These are phyloP conservation scores for Immersiella caudata DNA, from an alignment of 495 filamentous ascomycete species.

Conservation along the genomic window DNA sequence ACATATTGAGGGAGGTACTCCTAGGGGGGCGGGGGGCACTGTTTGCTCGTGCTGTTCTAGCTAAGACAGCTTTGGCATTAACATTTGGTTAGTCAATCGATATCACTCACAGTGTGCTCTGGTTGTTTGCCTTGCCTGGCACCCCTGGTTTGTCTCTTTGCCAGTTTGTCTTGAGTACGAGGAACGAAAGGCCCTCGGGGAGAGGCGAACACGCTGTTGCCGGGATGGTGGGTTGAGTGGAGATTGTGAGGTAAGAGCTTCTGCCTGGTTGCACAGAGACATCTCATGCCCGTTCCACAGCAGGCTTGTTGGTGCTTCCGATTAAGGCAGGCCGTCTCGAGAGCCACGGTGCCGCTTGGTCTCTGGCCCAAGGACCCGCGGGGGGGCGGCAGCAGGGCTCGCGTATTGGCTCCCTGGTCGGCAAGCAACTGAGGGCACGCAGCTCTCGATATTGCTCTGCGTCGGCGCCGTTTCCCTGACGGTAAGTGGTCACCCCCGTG, in stretches of 20 bases:
- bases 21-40: neutral
- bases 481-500: neutral
- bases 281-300: constrained; percentile 18
- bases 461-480: neutral
- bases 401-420: constrained; percentile 12
- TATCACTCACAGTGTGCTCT: neutral
- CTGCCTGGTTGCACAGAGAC: constrained; percentile 23
- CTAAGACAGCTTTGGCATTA: neutral
- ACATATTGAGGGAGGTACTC: neutral
- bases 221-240: constrained; percentile 7
- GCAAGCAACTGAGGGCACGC: constrained; percentile 1
- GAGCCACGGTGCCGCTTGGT: neutral
- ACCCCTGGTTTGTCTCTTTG: neutral
- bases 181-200: neutral
- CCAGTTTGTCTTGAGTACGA: neutral
- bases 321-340: constrained; percentile 26
- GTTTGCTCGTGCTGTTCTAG: neutral
- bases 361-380: too few relatives aligned
- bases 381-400: neutral
- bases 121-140: neutral
- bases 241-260: constrained; percentile 16
- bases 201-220: constrained; percentile 1
- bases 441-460: constrained; percentile 15
- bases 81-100: constrained; percentile 17
- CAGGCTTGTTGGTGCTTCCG: constrained; percentile 31